Evolutionary conservation across 139 green algal genomes (phyloP).

Genomic region (Tetradesmus obliquus): DNA sequence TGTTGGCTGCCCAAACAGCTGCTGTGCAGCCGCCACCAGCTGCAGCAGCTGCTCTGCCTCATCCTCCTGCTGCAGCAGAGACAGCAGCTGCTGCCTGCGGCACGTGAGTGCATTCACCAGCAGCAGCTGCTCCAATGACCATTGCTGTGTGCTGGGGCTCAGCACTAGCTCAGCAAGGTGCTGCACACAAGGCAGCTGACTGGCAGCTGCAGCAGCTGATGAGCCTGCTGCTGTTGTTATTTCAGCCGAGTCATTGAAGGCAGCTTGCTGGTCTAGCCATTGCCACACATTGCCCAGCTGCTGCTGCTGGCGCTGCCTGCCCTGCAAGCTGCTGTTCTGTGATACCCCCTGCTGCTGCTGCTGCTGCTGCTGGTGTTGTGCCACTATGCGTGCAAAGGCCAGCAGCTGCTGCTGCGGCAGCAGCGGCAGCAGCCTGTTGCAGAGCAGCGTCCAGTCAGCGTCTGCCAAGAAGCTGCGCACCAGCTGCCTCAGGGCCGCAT

Average conservation of each 20-base stretch:
- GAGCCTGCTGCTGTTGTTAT: background rate
- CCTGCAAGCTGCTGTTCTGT: background rate
- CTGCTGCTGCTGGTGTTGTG: background rate
- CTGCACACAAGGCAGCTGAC: background rate
- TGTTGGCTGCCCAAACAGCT: background rate
- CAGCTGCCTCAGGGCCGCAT: background rate
- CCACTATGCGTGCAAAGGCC: background rate
- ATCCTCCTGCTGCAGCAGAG: conserved; percentile 38
- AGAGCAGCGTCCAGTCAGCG: conserved; percentile 34
- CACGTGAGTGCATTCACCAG: conserved; percentile 33
- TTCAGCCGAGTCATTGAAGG: background rate
- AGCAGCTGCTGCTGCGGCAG: background rate
- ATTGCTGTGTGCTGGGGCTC: background rate
- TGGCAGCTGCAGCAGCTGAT: conserved; percentile 16
- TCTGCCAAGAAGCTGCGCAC: background rate
- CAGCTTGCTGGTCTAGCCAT: background rate
- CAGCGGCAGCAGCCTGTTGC: conserved; percentile 31
- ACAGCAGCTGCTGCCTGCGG: conserved; percentile 29
- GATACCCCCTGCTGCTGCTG: background rate
- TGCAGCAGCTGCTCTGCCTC: conserved; percentile 3
- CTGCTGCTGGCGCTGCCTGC: conserved; percentile 11
- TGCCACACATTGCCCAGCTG: background rate
- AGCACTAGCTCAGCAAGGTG: background rate
- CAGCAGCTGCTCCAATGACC: conserved; percentile 35
- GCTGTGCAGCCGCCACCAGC: background rate